Evolutionary conservation across 805 yeast species (phyloP).

Genomic region (Kuraishia floccosa): DNA sequence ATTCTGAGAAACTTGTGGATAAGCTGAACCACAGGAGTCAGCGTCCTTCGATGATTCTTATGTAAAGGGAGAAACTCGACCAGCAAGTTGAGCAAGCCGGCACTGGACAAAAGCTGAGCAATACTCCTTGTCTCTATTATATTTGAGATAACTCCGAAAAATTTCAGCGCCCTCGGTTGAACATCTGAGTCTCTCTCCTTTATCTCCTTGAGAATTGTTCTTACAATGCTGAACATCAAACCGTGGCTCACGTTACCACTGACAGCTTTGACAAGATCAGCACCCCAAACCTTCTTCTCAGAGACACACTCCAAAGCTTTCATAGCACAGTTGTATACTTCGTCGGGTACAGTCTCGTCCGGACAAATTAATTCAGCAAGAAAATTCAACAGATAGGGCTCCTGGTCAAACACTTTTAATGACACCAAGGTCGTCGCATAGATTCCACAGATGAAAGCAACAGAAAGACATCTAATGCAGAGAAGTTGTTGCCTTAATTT

Average conservation of each 20-base stretch:
- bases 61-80: conserved; percentile 46
- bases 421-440: conserved; percentile 48
- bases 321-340: conserved; percentile 47
- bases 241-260: conserved; percentile 90
- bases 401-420: conserved; percentile 57
- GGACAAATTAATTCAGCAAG: conserved; percentile 67
- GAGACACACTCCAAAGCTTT: conserved; percentile 63
- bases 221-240: conserved; percentile 56
- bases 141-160: conserved; percentile 51
- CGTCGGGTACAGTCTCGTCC: conserved; percentile 40
- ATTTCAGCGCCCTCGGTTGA: no score
- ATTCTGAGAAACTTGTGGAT: conserved; percentile 31
- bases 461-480: conserved; percentile 52
- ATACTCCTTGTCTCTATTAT: conserved; percentile 45
- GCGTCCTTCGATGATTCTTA: conserved; percentile 39
- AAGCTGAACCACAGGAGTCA: conserved; percentile 54
- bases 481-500: conserved; percentile 47
- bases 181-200: conserved; percentile 35
- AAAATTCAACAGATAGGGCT: conserved; percentile 58
- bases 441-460: conserved; percentile 51
- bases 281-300: conserved; percentile 54
- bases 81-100: conserved; percentile 64
- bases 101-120: conserved; percentile 48
- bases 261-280: conserved; percentile 64
- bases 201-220: conserved; percentile 29